These are phyloP conservation scores for Camellia granthamiana DNA, from an alignment of 148 eudicot genomes.

Conservation along the genomic window DNA sequence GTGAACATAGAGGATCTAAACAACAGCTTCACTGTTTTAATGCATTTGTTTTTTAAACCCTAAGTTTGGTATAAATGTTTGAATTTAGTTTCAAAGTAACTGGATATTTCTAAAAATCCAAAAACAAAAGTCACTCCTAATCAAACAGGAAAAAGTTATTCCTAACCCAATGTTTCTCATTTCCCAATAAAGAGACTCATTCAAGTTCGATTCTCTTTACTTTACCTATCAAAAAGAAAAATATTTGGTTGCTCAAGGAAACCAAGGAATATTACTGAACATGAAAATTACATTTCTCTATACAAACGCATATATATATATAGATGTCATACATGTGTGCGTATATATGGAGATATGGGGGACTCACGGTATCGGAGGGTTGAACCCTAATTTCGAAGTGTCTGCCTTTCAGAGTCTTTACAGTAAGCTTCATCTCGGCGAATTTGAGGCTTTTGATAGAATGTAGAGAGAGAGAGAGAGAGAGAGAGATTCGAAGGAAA, in stretches of 20 bases:
- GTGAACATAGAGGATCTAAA: too few relatives aligned
- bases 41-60: background rate
- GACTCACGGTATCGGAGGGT: slow-evolving; percentile 73
- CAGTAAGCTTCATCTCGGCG: slow-evolving; percentile 73
- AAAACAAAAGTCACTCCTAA: background rate
- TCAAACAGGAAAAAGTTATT: background rate
- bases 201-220: too few relatives aligned
- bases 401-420: slow-evolving; percentile 85
- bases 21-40: too few relatives aligned
- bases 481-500: background rate
- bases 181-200: too few relatives aligned
- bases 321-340: too few relatives aligned
- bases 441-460: slow-evolving; percentile 10
- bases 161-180: background rate
- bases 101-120: too few relatives aligned
- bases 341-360: slow-evolving; percentile 2
- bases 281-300: background rate
- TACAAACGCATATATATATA: background rate
- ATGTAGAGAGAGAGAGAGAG: background rate
- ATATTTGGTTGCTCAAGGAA: background rate
- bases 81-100: background rate
- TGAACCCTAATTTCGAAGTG: slow-evolving; percentile 86
- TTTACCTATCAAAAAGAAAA: too few relatives aligned
- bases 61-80: background rate
- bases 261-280: background rate